phyloP scores from a whole-genome alignment of 495 filamentous ascomycete species.

The Zalerion maritima region DNA sequence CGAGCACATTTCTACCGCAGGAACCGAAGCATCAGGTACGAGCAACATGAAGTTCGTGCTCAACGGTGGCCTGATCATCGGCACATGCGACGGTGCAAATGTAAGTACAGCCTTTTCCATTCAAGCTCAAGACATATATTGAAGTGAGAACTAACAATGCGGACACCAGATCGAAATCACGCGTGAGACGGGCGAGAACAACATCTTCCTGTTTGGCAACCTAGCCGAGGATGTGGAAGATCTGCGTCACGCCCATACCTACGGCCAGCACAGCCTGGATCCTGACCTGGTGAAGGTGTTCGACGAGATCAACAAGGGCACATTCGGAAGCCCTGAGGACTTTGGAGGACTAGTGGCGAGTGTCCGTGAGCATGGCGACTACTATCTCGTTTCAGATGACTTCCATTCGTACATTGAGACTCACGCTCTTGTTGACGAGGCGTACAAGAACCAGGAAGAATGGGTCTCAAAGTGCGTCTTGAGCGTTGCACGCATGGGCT shows the following conservation, averaged over 20 bases:
- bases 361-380: conserved; percentile 86
- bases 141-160: neutral
- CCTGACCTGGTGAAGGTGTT: conserved; percentile 65
- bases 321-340: conserved; percentile 58
- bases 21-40: conserved; percentile 61
- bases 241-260: conserved; percentile 79
- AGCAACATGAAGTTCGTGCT: conserved; percentile 98
- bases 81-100: conserved; percentile 95
- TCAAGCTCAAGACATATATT: conserved; percentile 1
- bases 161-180: conserved; percentile 79
- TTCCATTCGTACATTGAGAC: conserved; percentile 88
- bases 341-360: conserved; percentile 72
- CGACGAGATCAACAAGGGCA: conserved; percentile 57
- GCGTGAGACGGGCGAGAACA: conserved; percentile 84
- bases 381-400: conserved; percentile 93
- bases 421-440: conserved; percentile 76
- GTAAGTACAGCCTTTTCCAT: conserved; percentile 36
- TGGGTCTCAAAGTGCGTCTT: conserved; percentile 85
- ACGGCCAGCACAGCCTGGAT: conserved; percentile 65
- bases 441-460: conserved; percentile 77
- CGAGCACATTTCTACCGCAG: conserved; percentile 97
- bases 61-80: conserved; percentile 93
- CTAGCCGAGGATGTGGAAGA: conserved; percentile 95
- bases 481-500: conserved; percentile 84
- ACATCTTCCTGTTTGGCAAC: conserved; percentile 97